Evolutionary conservation across 495 filamentous ascomycete species (phyloP).

Genomic region (Neurospora africana): DNA sequence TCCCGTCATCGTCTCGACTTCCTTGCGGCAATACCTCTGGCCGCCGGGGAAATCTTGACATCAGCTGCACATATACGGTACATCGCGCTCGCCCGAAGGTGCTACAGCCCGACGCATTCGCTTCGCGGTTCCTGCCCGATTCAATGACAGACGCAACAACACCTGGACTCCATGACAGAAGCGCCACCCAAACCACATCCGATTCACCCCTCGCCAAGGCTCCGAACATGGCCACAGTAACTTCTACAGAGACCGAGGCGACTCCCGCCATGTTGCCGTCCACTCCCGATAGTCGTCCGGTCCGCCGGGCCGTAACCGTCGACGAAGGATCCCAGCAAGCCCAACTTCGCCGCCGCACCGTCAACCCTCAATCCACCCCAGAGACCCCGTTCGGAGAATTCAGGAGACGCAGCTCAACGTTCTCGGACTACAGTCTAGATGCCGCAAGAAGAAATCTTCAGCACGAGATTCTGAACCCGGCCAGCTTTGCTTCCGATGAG

Average conservation of each 20-base stretch:
- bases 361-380: constrained; percentile 7
- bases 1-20: not conserved
- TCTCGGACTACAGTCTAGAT: constrained; percentile 59
- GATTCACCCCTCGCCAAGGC: not conserved
- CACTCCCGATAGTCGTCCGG: constrained; percentile 12
- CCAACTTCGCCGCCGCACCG: constrained; percentile 4
- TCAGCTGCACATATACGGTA: not conserved
- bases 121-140: not conserved
- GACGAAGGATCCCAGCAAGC: constrained; percentile 19
- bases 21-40: not conserved
- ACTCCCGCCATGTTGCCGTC: constrained; percentile 11
- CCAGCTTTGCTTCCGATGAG: constrained; percentile 19
- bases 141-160: not conserved
- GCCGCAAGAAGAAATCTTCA: constrained; percentile 58
- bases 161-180: not conserved
- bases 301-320: constrained; percentile 27
- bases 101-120: not conserved
- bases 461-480: constrained; percentile 63
- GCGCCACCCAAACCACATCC: not conserved
- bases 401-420: constrained; percentile 60
- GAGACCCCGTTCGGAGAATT: constrained; percentile 16
- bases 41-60: not conserved
- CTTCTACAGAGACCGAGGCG: constrained; percentile 1
- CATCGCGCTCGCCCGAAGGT: not conserved
- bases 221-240: not conserved